Evolutionary conservation across 192 early-diverging fungal species (phyloP), one percentile per base, ranked within the genome.

Genomic region (Coemansia pectinata): DNA sequence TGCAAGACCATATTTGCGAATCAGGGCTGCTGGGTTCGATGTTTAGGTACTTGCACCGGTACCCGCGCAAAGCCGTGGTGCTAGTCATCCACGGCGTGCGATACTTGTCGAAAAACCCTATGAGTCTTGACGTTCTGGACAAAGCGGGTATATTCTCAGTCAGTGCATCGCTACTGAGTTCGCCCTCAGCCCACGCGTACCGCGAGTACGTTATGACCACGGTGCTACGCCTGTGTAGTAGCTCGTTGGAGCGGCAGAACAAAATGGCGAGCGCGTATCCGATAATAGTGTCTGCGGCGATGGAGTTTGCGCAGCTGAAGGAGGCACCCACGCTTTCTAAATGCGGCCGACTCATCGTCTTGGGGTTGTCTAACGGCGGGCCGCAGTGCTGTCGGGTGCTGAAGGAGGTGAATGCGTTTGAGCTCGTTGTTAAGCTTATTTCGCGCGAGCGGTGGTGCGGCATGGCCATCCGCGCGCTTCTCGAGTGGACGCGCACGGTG

Each of bases 391-490:
- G 81, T 41, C 76, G 81, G 9, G 77, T 79, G 61, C 73, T 84
- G n/a, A 76, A 73, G 62, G 81, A 84, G 27, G 81, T 76, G 47
- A 39, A 70, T 42, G 81, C 81, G 42, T 78, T 84, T 50, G 81
- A 84, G 67, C 73, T 84, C 31, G 62, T 84, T 1, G 81, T 84
- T 21, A 84, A 84, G 77, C 71, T 84, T 55, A 84, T 84, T 12
- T 84, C 81, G 62, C 76, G 81, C 58, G 81, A 84, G 73, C 76
- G 76, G 29, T 84, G 81, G 81, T 84, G 81, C 40, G 77, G 73
- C 2, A 72, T 71, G 76, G 81, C 81, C 9, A 79, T 84, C 65
- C 77, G 81, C 21, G 81, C 81, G 10, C 73, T 84, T 42, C 68
- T 78, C 10, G 81, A 78, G 19, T 84, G 81, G 81, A 70, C 81